Conservation (phyloP, 23 red algal species). For the Gracilariopsis chorda region DNA sequence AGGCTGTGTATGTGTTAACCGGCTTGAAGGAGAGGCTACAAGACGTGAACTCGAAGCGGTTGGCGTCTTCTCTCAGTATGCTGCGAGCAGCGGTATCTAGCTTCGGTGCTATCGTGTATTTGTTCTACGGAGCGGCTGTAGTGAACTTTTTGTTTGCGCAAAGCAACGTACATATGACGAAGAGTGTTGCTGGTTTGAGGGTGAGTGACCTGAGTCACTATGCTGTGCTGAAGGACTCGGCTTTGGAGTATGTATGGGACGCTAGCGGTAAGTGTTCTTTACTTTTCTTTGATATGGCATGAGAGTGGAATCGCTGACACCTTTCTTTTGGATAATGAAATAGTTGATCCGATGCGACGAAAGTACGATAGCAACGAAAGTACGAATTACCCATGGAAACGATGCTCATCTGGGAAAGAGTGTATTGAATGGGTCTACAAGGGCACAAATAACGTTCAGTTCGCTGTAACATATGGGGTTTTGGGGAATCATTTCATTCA, state of each 20-base stretch:
- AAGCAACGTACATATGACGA: background rate
- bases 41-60: background rate
- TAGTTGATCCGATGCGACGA: background rate
- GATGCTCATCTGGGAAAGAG: slow-evolving; percentile 3
- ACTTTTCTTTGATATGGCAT: too few species aligned
- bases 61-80: background rate
- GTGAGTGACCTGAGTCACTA: background rate
- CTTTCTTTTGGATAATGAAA: background rate
- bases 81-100: background rate
- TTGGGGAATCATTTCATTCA: slow-evolving; percentile 31
- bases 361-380: background rate
- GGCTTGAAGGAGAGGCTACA: background rate
- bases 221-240: background rate
- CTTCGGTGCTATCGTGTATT: background rate
- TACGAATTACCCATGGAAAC: slow-evolving; percentile 11
- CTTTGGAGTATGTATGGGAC: background rate
- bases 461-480: slow-evolving; percentile 27
- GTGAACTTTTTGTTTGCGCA: slow-evolving; percentile 24
- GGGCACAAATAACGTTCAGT: background rate
- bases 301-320: too few species aligned
- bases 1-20: background rate
- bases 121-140: slow-evolving; percentile 7
- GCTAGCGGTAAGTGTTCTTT: background rate
- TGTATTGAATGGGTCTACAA: slow-evolving; percentile 30
- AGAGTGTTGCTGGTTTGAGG: background rate